Evolutionary conservation across 2,329 filamentous ascomycete genomes (phyloP), one percentile per base, ranked within the genome.

Genomic region (Plectosphaerella plurivora): DNA sequence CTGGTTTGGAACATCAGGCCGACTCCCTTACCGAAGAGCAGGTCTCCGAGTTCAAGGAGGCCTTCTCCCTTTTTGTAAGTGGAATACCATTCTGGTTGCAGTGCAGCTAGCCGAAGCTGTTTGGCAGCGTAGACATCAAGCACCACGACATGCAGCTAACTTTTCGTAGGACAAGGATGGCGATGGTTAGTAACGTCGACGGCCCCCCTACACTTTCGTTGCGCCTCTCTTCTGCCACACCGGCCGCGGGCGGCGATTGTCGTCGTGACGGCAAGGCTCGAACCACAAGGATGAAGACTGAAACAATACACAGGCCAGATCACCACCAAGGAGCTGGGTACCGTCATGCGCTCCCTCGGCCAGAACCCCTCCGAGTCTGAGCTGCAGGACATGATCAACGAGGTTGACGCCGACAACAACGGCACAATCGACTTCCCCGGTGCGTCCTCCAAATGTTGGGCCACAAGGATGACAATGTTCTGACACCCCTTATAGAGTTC

Each of bases 41-140:
- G 84, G 94, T 99, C 73, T 97, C 94, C 72, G 94, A 99, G 81
- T 99, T 97, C 83, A 99, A 97, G 89, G 94, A 99, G 81, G 94
- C 94, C 52, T 99, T 99, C 80, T 99, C 94, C 73, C 90, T 99
- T 62, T 99, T 99, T 77, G 94, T 99, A 87, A 87, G 94, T 76
- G 12, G 20, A 14, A 37, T 41, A 10, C 47, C 20, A 36, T 33
- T 8, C 36, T 25, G 49, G 22, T 22, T 44, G n/a, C n/a, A 7
- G 16, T 18, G 22, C 22, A 12, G n/a, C 18, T 12, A 20, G 41
- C 41, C 41, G 37, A n/a, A 15, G 16, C 18, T 18, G 16, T 7
- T 11, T 18, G 16, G n/a, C 10, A 18, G 16, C 18, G 5, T 20
- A n/a, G 41, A 16, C 41, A 20, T 12, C 3, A 14, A 41, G 16